phyloP scores from a whole-genome alignment of 2,329 filamentous ascomycete genomes.

The Alternaria triticimaculans region DNA sequence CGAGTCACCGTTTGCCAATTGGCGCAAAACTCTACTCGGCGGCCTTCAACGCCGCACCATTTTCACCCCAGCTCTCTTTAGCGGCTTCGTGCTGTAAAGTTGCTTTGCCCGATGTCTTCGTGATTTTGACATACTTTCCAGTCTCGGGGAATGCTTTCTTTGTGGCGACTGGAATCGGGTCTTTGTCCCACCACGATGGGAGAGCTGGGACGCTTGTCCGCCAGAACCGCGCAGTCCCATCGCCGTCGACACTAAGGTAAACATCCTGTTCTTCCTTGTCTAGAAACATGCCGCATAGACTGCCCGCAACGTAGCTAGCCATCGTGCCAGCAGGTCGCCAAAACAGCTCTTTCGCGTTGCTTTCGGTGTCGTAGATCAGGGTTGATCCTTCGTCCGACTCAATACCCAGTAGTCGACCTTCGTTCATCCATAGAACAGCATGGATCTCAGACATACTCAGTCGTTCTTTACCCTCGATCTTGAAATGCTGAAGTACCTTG shows the following conservation, averaged over 20 bases:
- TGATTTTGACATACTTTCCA: constrained; percentile 29
- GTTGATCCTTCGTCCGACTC: constrained; percentile 26
- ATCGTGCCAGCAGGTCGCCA: constrained; percentile 20
- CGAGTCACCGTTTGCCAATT: background rate
- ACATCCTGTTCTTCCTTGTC: constrained; percentile 12
- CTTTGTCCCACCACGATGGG: constrained; percentile 27
- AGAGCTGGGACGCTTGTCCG: constrained; percentile 6
- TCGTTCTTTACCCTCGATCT: constrained; percentile 6
- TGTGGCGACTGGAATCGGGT: background rate
- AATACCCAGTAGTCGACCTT: constrained; percentile 25
- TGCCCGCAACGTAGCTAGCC: constrained; percentile 5
- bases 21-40: constrained; percentile 1
- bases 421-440: constrained; percentile 24
- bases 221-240: constrained; percentile 35
- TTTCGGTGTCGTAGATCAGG: constrained; percentile 31
- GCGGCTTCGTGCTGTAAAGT: background rate
- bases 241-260: constrained; percentile 35
- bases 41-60: constrained; percentile 13
- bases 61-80: constrained; percentile 3
- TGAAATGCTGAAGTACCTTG: constrained; percentile 27
- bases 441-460: constrained; percentile 13
- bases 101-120: constrained; percentile 4
- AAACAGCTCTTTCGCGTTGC: constrained; percentile 38
- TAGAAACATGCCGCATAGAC: constrained; percentile 23
- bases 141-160: constrained; percentile 20